Base-by-base conservation (phyloP, 164 flowering plant genomes). In the Dillenia turbinata region DNA sequence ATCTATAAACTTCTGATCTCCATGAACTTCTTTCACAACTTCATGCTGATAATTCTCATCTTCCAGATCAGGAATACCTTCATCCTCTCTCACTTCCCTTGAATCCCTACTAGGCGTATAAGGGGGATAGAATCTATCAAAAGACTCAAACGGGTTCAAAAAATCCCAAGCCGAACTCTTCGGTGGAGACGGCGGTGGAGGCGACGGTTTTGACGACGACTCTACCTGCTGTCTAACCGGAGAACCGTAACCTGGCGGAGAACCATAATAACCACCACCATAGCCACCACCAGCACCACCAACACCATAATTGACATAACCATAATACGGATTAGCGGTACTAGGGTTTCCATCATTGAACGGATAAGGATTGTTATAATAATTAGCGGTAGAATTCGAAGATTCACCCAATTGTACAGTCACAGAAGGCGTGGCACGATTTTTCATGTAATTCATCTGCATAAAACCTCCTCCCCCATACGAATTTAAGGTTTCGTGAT, bases 31-130 rank as follows among this genome's bases (percentile, higher is more conserved):
- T 73, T 88, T 95, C 44, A 90, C 92, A 40, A 82, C 90, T 66
- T 90, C 99, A 3, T 75, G 71, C 46, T 72, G 78, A 52, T 63
- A 79, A 68, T 81, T 83, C 68, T 84, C 97, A 55, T 93, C 98
- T 66, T 95, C 99, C 83, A 95, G 71, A 70, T 95, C 99, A 48
- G 99, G 99, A 59, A 95, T 95, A 60, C 97, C 97, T 67, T 92
- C 99, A 64, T 89, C 97, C 49, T 92, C 97, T 49, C 99, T 88
- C 72, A 92, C 75, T 59, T 89, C 94, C 71, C 69, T 88, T 9
- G 94, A 90, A 60, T 86, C 82, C 49, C 94, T 64, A 62, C 97
- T 84, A 5, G 97, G 87, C 9, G 97, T 75, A 52, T 81, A 76
- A 5, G 74, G 68, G 19, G 84, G 71, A 52, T 85, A 83, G 59